Conservation (phyloP, 2,329 filamentous ascomycete genomes). For the Fusarium fracticaudum region DNA sequence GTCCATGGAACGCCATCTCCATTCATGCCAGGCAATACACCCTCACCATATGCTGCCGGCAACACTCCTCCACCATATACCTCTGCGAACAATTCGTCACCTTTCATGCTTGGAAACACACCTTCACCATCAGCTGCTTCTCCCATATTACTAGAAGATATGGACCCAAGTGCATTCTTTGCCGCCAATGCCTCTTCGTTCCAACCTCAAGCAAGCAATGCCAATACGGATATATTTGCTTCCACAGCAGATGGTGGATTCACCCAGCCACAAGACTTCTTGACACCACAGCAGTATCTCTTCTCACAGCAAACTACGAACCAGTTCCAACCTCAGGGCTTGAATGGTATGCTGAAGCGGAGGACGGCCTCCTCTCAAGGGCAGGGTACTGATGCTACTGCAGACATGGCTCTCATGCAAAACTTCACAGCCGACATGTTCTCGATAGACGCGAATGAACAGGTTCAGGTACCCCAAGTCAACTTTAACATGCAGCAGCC, state of each 20-base stretch:
- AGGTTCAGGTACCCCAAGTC: constrained; percentile 42
- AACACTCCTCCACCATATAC: constrained; percentile 35
- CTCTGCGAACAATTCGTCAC: constrained; percentile 20
- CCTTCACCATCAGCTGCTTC: constrained; percentile 50
- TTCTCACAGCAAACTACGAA: constrained; percentile 47
- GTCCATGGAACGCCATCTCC: constrained; percentile 31
- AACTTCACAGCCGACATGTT: constrained; percentile 48
- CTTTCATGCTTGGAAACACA: constrained; percentile 34
- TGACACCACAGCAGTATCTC: constrained; percentile 53
- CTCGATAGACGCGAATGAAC: constrained; percentile 28
- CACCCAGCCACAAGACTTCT: constrained; percentile 45
- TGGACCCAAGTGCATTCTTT: constrained; percentile 50
- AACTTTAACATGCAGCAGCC: constrained; percentile 52
- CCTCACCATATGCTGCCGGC: constrained; percentile 23
- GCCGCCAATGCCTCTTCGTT: constrained; percentile 48
- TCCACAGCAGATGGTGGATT: constrained; percentile 47
- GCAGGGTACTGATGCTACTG: constrained; percentile 33
- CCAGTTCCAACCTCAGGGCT: constrained; percentile 36
- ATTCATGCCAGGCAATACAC: constrained; percentile 16
- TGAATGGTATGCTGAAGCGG: constrained; percentile 39
- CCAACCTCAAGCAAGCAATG: constrained; percentile 30
- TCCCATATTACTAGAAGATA: constrained; percentile 53
- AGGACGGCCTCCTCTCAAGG: constrained; percentile 5
- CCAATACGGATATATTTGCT: constrained; percentile 44
- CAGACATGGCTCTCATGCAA: constrained; percentile 47